Evolutionary conservation across 2,329 filamentous ascomycete genomes (phyloP), one percentile per base, ranked within the genome.

Genomic region (Calonectria hawksworthii): DNA sequence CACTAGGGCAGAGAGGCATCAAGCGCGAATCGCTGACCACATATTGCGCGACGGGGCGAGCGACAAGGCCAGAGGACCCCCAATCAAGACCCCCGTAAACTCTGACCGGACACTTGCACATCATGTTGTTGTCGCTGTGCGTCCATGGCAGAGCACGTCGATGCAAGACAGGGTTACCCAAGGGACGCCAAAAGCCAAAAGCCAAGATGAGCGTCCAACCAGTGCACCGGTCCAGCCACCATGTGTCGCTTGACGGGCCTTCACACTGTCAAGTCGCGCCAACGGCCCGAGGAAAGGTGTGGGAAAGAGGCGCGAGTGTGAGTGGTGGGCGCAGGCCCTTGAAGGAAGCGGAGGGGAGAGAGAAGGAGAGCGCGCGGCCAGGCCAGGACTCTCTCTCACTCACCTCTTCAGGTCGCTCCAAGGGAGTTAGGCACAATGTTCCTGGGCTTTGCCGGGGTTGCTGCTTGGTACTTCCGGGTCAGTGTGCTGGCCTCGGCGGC

Each of bases 211-310:
- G 67, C 64, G 44, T 73, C 78, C 78, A 79, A 75, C 75, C 79
- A 75, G 74, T 70, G 61, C 63, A 69, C 38, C 52, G 70, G 77
- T 73, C 77, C 68, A 69, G 75, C 75, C 79, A 80, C 79, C 79
- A 81, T 78, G 79, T 80, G 79, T 59, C 68, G 51, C 59, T 61
- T 70, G 41, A 71, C 51, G 52, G 44, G 61, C 73, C 72, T 77
- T 77, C 78, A 79, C 79, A 81, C 79, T 80, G 79, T 77, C 70
- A 66, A 80, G 72, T 68, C 76, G 78, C 75, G 71, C 74, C 76
- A 80, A 80, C 79, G 79, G 79, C 79, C 79, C 79, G 79, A 80
- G 79, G 72, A 72, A 70, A 69, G 54, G 61, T 70, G 72, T 70
- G 68, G 59, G 68, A 70, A 70, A 23, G 54, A 61, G 51, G 61